These are phyloP conservation scores for Geotrichum bryndzae DNA, from an alignment of 1,139 yeast genomes.

Conservation along the genomic window DNA sequence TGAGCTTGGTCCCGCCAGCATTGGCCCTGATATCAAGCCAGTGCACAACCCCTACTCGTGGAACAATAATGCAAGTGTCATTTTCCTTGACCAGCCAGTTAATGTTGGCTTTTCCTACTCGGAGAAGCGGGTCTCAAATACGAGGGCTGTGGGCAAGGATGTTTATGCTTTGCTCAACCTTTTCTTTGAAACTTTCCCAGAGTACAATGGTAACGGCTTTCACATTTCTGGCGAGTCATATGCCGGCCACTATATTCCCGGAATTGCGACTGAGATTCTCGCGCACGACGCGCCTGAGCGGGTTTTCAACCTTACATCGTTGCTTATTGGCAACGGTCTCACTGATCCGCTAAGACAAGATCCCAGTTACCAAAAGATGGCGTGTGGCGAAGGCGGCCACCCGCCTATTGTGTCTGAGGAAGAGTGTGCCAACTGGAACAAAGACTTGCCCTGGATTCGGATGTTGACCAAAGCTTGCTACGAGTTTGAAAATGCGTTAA, in stretches of 20 bases:
- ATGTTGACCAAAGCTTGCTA: conserved; percentile 77
- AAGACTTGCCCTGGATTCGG: conserved; percentile 73
- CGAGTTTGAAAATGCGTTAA: conserved; percentile 67
- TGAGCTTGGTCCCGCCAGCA: conserved; percentile 56
- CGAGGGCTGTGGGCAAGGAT: conserved; percentile 64
- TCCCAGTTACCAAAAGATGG: conserved; percentile 91
- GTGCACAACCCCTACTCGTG: conserved; percentile 56
- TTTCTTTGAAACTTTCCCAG: conserved; percentile 87
- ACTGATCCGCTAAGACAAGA: conserved; percentile 90
- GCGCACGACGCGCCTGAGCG: conserved; percentile 57
- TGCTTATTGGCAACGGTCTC: conserved; percentile 91
- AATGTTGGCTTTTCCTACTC: conserved; percentile 71
- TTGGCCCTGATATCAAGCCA: conserved; percentile 55
- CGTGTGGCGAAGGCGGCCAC: conserved; percentile 91
- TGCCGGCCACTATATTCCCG: conserved; percentile 95
- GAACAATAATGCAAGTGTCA: conserved; percentile 61
- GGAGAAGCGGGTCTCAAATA: conserved; percentile 44
- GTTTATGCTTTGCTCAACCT: conserved; percentile 83
- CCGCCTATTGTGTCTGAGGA: conserved; percentile 73
- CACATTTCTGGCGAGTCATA: conserved; percentile 91
- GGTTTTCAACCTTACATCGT: conserved; percentile 76
- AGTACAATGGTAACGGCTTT: conserved; percentile 37
- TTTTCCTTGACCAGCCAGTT: conserved; percentile 62
- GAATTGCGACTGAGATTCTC: conserved; percentile 15
- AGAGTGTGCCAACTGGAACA: conserved; percentile 72